These are phyloP conservation scores for Colletotrichum graminicola DNA, from an alignment of 2,329 filamentous ascomycete species.

Conservation along the genomic window DNA sequence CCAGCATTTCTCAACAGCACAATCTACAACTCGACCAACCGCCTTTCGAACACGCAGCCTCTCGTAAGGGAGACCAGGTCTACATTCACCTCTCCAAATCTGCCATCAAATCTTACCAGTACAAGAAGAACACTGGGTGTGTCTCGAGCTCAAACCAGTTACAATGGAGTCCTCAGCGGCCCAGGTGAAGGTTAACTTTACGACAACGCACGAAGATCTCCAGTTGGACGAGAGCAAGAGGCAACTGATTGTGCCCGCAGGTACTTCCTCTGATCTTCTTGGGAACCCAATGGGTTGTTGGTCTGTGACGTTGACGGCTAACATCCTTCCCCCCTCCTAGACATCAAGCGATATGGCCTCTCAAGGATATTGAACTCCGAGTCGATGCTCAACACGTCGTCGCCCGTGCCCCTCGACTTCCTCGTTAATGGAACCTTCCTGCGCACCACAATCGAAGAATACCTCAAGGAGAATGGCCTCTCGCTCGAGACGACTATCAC, in stretches of 20 bases:
- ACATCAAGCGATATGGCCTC: slow-evolving; percentile 77
- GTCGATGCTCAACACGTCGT: slow-evolving; percentile 74
- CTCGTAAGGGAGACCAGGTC: background rate
- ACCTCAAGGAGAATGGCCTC: slow-evolving; percentile 86
- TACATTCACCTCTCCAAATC: background rate
- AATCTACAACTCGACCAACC: background rate
- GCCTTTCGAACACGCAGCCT: background rate
- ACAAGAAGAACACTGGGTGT: background rate
- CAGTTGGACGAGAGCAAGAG: slow-evolving; percentile 72
- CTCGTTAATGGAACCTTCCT: slow-evolving; percentile 94
- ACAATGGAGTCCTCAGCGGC: slow-evolving; percentile 57
- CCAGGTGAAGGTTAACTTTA: slow-evolving; percentile 77
- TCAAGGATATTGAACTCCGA: slow-evolving; percentile 79
- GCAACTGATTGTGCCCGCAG: slow-evolving; percentile 72
- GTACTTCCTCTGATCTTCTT: slow-evolving; percentile 51
- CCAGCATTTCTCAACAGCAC: slow-evolving; percentile 15
- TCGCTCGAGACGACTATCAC: slow-evolving; percentile 89
- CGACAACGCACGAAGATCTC: slow-evolving; percentile 71
- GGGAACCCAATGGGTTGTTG: slow-evolving; percentile 13
- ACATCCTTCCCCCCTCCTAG: slow-evolving; percentile 52
- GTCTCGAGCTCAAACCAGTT: slow-evolving; percentile 21
- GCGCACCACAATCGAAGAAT: slow-evolving; percentile 89
- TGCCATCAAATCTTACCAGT: background rate
- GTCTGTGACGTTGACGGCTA: slow-evolving; percentile 7
- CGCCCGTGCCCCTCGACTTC: slow-evolving; percentile 89